Evolutionary conservation across 2,329 filamentous ascomycete genomes (phyloP), one percentile per base, ranked within the genome.

Genomic region (Curvularia spicifera): DNA sequence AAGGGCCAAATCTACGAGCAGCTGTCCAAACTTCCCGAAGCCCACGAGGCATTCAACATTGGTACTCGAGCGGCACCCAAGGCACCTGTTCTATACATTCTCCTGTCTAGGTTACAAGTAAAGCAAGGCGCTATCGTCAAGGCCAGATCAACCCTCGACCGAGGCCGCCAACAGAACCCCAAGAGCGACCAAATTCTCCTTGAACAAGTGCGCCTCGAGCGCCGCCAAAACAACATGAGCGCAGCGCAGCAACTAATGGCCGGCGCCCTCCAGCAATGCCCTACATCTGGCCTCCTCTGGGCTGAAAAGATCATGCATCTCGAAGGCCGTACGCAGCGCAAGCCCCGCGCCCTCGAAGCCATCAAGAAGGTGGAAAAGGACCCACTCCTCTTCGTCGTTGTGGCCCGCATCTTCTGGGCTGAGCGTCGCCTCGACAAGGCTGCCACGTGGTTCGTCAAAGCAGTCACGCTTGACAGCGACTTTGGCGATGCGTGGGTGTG

Each of bases 331-430:
- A 96, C 95, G 35, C 93, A 98, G 76, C 90, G 96, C 56, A 97
- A 97, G 77, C 90, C 94, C 3, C 87, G 93, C 59, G 91, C 90
- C 55, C 83, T 98, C 45, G 95, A 98, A 79, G 96, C 94, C 29
- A 96, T 99, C 79, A 96, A 97, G 80, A 96, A 96, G 78, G 91
- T 96, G 5, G 95, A 98, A 74, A 95, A 93, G 71, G 94, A 98
- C 73, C 87, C 95, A 0, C 84, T 89, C 20, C 83, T 99, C 4
- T 96, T 98, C 73, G 90, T 96, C 33, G 93, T 93, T 0, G 93
- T 97, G 12, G 95, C 93, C 5, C 87, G 95, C 20, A 96, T 98
- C 66, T 97, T 99, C 80, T 99, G 95, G 95, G 88, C 86, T 9
- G 95, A 99, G 79, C 85, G 95, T 55, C 89, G 89, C 73, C 83